Conservation (phyloP, 2,329 filamentous ascomycete species). For the Coniochaeta sp. region DNA sequence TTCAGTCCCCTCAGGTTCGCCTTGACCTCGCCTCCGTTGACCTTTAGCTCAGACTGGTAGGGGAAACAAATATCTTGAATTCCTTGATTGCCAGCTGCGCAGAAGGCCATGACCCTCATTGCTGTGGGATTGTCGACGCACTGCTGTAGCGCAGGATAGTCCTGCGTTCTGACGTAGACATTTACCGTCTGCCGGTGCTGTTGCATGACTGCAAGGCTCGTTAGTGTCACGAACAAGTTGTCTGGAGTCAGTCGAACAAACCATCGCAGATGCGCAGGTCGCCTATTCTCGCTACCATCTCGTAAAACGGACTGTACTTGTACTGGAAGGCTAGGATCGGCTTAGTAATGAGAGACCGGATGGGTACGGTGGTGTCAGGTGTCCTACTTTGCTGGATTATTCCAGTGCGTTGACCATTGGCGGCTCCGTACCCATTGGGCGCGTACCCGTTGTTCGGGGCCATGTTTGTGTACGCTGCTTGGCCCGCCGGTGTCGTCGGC, state of each 20-base stretch:
- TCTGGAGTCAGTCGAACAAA: constrained; percentile 30
- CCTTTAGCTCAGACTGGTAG: constrained; percentile 83
- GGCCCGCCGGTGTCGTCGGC: not conserved
- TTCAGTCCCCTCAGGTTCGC: constrained; percentile 92
- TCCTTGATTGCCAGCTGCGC: constrained; percentile 56
- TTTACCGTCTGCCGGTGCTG: constrained; percentile 41
- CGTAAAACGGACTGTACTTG: constrained; percentile 82
- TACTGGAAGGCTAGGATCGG: constrained; percentile 23
- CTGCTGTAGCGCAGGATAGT: constrained; percentile 42
- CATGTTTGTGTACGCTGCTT: not conserved
- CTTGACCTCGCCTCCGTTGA: constrained; percentile 82
- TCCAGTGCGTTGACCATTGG: not conserved
- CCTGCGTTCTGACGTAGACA: constrained; percentile 39
- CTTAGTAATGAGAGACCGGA: not conserved
- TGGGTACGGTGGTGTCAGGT: not conserved
- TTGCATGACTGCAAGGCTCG: constrained; percentile 40
- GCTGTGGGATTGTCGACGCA: constrained; percentile 50
- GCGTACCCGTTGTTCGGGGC: not conserved
- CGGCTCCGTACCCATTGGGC: not conserved
- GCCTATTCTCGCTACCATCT: constrained; percentile 57
- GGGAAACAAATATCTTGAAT: constrained; percentile 80
- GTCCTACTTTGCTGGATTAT: not conserved
- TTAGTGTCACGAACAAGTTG: constrained; percentile 1
- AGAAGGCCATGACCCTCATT: constrained; percentile 75
- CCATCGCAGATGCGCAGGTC: constrained; percentile 63